Percentiles rank a stretch among this genome's conserved stretches.
phyloP scores from a whole-genome alignment of 306 rosid species.

The Calophaca sinica region DNA sequence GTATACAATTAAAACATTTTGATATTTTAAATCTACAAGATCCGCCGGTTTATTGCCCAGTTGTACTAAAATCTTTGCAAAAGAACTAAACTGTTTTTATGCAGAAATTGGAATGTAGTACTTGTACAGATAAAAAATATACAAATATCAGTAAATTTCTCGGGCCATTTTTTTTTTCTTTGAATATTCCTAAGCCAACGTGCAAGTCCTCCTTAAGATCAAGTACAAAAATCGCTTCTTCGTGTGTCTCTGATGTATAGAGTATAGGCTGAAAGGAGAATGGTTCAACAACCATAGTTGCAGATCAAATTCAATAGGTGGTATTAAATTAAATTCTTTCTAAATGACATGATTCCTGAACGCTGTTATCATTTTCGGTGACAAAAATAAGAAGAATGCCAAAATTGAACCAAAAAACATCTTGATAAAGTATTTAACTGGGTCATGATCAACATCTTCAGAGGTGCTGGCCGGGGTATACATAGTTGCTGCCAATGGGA shows the following conservation, averaged over 20 bases:
- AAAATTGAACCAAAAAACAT: slow-evolving; percentile 82
- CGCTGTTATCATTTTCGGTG: slow-evolving; percentile 71
- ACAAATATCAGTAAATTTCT: background rate
- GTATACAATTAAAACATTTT: no score
- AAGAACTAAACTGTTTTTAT: no score
- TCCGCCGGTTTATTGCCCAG: background rate
- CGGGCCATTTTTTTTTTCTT: background rate
- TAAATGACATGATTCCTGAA: slow-evolving; percentile 65
- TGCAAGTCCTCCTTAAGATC: slow-evolving; percentile 12
- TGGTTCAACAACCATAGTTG: slow-evolving; percentile 28
- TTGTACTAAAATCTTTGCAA: no score
- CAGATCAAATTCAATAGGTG: no score
- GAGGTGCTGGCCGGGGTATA: slow-evolving; percentile 55
- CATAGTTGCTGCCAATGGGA: slow-evolving; percentile 81
- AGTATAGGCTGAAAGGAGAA: background rate
- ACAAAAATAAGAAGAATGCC: slow-evolving; percentile 71
- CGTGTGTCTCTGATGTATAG: slow-evolving; percentile 24
- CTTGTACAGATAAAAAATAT: background rate
- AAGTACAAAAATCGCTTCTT: slow-evolving; percentile 25
- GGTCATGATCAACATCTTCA: slow-evolving; percentile 62
- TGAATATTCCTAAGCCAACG: background rate
- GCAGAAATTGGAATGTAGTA: background rate
- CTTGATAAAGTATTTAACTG: slow-evolving; percentile 59
- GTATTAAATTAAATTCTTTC: no score
- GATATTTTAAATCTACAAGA: no score